Conservation (phyloP, 129 eudicot genomes). For the Sambucus nigra region DNA sequence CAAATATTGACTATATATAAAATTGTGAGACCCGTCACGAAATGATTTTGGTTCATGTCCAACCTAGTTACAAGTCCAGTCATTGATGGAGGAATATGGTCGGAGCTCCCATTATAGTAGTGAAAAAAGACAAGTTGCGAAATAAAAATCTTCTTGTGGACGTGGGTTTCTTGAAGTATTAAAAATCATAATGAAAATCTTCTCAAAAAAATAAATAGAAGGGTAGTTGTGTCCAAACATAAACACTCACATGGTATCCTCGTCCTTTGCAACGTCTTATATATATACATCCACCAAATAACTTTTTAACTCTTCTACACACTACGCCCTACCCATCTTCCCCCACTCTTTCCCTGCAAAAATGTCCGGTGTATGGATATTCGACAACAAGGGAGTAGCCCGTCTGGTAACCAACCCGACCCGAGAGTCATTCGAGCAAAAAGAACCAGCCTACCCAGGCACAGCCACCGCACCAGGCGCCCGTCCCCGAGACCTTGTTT, state of each 20-base stretch:
- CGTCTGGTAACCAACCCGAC: constrained; percentile 27
- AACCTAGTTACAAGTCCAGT: too few relatives aligned
- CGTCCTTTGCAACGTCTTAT: not conserved
- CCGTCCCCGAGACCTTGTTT: constrained; percentile 25
- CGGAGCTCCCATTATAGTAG: too few relatives aligned
- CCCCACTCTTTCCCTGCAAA: constrained; percentile 4
- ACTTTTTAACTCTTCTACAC: constrained; percentile 1
- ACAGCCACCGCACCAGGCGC: constrained; percentile 34
- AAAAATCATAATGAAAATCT: not conserved
- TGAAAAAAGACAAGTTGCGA: too few relatives aligned
- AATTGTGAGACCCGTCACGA: too few relatives aligned
- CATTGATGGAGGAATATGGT: too few relatives aligned
- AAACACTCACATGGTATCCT: not conserved
- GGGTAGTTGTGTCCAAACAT: not conserved
- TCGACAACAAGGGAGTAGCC: constrained; percentile 29
- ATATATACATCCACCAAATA: not conserved
- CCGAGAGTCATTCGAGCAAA: constrained; percentile 29
- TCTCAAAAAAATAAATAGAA: not conserved
- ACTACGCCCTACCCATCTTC: not conserved
- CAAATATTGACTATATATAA: too few relatives aligned
- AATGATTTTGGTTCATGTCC: too few relatives aligned
- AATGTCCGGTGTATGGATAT: constrained; percentile 36
- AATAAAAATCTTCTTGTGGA: too few relatives aligned
- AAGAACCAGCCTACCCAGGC: constrained; percentile 21
- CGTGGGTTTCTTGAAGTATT: not conserved